These are phyloP conservation scores for Parastagonospora nodorum DNA, from an alignment of 2,329 filamentous ascomycete species.

Conservation along the genomic window DNA sequence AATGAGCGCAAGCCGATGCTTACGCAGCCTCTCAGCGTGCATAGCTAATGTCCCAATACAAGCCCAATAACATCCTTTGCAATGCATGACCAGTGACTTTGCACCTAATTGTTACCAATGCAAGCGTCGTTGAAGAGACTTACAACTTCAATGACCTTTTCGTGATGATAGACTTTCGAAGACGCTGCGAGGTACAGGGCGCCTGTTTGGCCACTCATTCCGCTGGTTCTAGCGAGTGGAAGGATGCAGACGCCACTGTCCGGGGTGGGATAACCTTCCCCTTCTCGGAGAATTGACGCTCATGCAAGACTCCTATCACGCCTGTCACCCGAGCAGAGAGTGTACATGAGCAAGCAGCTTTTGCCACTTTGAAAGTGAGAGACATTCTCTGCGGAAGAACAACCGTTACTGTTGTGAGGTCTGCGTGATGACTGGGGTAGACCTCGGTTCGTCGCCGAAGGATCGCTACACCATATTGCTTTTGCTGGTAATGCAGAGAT, in stretches of 20 bases:
- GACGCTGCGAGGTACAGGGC: neutral
- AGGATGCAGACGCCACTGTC: neutral
- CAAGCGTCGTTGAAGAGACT: too few species aligned
- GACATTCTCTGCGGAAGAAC: neutral
- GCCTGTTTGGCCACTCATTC: neutral
- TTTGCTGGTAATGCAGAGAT: slow-evolving; percentile 14
- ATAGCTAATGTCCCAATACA: too few species aligned
- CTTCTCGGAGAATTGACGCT: neutral
- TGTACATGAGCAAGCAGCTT: neutral
- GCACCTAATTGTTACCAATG: too few species aligned
- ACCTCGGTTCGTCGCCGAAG: slow-evolving; percentile 1
- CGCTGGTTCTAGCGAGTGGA: neutral
- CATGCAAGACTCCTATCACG: neutral
- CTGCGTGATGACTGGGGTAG: neutral
- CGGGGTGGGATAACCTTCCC: neutral
- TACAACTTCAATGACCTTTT: too few species aligned
- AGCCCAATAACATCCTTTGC: too few species aligned
- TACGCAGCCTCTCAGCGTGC: too few species aligned
- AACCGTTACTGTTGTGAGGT: too few species aligned
- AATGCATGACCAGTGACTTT: too few species aligned
- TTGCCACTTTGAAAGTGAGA: neutral
- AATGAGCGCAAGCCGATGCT: too few species aligned
- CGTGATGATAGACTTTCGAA: neutral
- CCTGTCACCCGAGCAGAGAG: neutral
- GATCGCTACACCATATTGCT: slow-evolving; percentile 15